Conservation (phyloP, 768 basidiomycete species). For the Arthromyces matolae region DNA sequence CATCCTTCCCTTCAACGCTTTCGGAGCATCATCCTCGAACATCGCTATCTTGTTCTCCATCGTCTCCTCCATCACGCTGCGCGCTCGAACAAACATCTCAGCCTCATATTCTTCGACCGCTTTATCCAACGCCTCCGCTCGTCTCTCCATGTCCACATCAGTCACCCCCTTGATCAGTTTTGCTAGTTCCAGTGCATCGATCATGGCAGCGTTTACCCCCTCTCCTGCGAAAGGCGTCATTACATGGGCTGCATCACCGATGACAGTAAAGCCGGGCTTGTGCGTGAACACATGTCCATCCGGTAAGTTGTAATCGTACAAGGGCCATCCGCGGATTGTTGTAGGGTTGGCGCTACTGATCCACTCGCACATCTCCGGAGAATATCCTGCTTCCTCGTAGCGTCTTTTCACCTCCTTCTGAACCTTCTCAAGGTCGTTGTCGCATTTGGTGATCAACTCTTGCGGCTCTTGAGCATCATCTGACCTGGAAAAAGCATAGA, state of each 20-base stretch:
- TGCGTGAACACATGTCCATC: slow-evolving; percentile 13
- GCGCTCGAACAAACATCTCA: slow-evolving; percentile 10
- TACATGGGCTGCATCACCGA: slow-evolving; percentile 25
- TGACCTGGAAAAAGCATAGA: slow-evolving; percentile 3
- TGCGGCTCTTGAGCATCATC: not conserved
- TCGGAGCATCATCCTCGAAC: slow-evolving; percentile 7
- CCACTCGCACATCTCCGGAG: slow-evolving; percentile 7
- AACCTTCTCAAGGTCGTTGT: slow-evolving; percentile 1
- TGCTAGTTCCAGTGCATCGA: slow-evolving; percentile 19
- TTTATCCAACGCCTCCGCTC: slow-evolving; percentile 7
- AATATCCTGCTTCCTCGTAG: slow-evolving; percentile 8
- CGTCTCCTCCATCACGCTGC: slow-evolving; percentile 9
- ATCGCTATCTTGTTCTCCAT: slow-evolving; percentile 6
- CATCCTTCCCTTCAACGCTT: slow-evolving; percentile 1
- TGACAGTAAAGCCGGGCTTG: slow-evolving; percentile 16
- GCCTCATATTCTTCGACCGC: slow-evolving; percentile 10
- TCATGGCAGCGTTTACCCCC: slow-evolving; percentile 22
- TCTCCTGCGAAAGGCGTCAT: slow-evolving; percentile 24
- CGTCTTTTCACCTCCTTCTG: slow-evolving; percentile 3
- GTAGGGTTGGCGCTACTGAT: slow-evolving; percentile 7
- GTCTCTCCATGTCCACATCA: not conserved
- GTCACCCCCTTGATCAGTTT: slow-evolving; percentile 2
- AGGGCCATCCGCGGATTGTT: slow-evolving; percentile 11
- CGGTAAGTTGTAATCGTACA: slow-evolving; percentile 13
- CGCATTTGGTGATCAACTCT: slow-evolving; percentile 4